Evolutionary conservation across 495 filamentous ascomycete genomes (phyloP), one percentile per base, ranked within the genome.

Genomic region (Echria macrotheca): DNA sequence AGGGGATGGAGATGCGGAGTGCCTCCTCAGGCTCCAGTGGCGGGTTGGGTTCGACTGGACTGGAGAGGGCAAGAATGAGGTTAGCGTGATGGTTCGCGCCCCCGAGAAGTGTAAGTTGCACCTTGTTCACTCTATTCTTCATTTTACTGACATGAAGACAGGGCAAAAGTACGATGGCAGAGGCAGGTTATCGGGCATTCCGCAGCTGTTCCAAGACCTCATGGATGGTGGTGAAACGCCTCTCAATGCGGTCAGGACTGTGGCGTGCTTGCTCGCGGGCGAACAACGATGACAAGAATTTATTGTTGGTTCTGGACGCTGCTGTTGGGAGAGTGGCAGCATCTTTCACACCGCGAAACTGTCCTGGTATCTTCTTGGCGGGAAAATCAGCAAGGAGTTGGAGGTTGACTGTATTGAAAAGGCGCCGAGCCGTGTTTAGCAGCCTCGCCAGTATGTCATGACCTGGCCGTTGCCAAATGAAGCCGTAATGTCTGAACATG

Each of bases 1-100:
- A 4, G 24, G 47, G 17, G 50, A 50, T 1, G n/a, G n/a, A n/a
- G 41, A 37, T 52, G 21, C 14, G 22, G 39, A 41, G 11, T 63
- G 67, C 11, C 57, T 44, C 47, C 44, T 72, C 26, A 66, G 74
- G n/a, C 60, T 80, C 12, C 61, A 66, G 59, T 84, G 81, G 81
- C 59, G 56, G 24, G 77, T 83, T 31, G 57, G 63, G 10, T 82
- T 84, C 60, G 79, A 83, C 56, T 82, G 79, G 79, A 79, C 77
- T 0, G 81, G 81, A 4, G 79, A 84, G 58, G 78, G 78, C 4
- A 69, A 74, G 59, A 79, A 72, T 49, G 63, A 62, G 39, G 58
- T 84, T 21, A 54, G 61, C 2, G 69, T 74, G 22, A 48, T 69
- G 49, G 68, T 74, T 2, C 64, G 69, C 9, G 50, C 73, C 15